Evolutionary conservation across 805 yeast species (phyloP).

Genomic region (Candida odintsovae): DNA sequence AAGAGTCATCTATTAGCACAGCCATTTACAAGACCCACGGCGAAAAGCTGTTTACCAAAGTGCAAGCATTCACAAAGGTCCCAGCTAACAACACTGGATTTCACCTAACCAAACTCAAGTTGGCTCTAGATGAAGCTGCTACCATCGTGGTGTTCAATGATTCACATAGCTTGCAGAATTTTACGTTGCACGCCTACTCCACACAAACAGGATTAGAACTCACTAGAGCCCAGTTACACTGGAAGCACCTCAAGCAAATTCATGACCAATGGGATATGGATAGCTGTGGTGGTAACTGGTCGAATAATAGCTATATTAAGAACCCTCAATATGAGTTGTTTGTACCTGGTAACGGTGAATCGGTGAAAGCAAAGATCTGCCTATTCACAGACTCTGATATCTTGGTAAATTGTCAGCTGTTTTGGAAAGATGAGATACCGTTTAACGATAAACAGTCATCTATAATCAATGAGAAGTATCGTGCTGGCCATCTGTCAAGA

Average conservation of each 20-base stretch:
- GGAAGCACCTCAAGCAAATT: constrained; percentile 16
- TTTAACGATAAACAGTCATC: constrained; percentile 28
- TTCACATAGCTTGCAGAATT: constrained; percentile 8
- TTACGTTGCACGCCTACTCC: constrained; percentile 17
- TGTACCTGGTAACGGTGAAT: constrained; percentile 18
- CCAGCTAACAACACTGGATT: constrained; percentile 34
- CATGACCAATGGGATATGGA: constrained; percentile 41
- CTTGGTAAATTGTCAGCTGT: constrained; percentile 38
- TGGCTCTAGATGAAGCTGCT: constrained; percentile 24
- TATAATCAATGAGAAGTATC: constrained; percentile 30
- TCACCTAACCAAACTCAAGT: constrained; percentile 27
- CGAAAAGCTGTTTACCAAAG: constrained; percentile 23
- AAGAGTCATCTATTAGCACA: constrained; percentile 19
- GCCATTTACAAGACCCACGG: constrained; percentile 26
- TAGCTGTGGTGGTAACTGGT: constrained; percentile 52
- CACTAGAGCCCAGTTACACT: constrained; percentile 27
- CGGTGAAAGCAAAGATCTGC: constrained; percentile 17
- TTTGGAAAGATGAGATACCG: constrained; percentile 31
- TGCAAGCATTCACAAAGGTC: constrained; percentile 3
- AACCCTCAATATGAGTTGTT: constrained; percentile 50
- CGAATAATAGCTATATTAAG: constrained; percentile 35
- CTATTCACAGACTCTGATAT: constrained; percentile 22
- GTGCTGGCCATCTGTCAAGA: constrained; percentile 18
- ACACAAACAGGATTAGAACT: constrained; percentile 13
- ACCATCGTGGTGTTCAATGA: constrained; percentile 24